Evolutionary conservation across 306 rosid species (phyloP).

Genomic region (Pachyrhizus erosus): DNA sequence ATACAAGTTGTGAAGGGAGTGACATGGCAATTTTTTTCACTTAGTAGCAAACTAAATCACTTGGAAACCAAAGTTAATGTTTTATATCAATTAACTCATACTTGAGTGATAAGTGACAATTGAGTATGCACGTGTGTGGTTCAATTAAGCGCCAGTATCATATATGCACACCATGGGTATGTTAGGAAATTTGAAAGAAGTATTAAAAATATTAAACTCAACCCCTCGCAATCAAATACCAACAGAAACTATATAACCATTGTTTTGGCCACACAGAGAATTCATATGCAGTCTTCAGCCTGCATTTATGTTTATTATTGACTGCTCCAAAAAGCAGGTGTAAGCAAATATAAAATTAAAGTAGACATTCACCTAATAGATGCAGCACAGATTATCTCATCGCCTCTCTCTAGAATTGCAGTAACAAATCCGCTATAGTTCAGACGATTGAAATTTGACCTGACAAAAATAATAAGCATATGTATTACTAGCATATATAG

Average conservation of each 20-base stretch:
- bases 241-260: background rate
- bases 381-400: slow-evolving; percentile 79
- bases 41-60: background rate
- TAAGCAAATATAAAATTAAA: background rate
- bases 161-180: background rate
- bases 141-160: background rate
- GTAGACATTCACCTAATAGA: slow-evolving; percentile 69
- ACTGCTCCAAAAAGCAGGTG: background rate
- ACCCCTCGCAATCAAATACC: slow-evolving; percentile 13
- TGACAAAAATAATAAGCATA: slow-evolving; percentile 48
- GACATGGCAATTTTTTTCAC: background rate
- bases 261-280: background rate
- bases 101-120: background rate
- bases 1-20: background rate
- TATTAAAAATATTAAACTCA: slow-evolving; percentile 15
- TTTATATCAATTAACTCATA: background rate
- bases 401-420: slow-evolving; percentile 85
- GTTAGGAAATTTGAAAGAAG: too few relatives aligned
- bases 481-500: background rate
- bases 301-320: background rate
- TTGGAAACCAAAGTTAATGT: background rate
- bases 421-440: slow-evolving; percentile 82
- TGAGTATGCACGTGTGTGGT: background rate
- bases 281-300: background rate
- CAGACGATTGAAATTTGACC: slow-evolving; percentile 91